Base-by-base conservation (phyloP, 2,329 filamentous ascomycete genomes). In the Corniculantispora saksenae region DNA sequence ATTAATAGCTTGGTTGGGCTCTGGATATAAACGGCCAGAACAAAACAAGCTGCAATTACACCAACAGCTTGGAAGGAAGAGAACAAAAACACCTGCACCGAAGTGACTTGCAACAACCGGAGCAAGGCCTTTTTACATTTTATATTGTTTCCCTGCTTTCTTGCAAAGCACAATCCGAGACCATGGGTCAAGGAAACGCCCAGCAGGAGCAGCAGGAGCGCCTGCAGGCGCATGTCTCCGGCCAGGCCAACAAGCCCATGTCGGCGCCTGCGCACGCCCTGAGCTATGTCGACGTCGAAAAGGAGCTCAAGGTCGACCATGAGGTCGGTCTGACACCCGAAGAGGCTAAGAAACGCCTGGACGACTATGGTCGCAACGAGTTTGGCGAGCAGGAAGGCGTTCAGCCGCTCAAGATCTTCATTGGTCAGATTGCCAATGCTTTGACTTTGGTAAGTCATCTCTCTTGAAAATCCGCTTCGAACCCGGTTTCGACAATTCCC, bases 371-470 rank as follows among this genome's bases (percentile, higher is more conserved):
- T 4, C 76, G 78, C 19, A 91, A 91, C 69, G 84, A 90, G 66
- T 82, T 91, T 13, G 86, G 87, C 60, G 84, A 88, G 55, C 82
- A 80, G 8, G 79, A 83, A 61, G 84, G 85, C 10, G 88, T 91
- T 25, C 84, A 85, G 63, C 82, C 86, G 32, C 69, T 83, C 63
- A 89, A 89, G 72, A 91, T 91, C 66, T 77, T 91, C 25, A 78
- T 90, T 57, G 81, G 84, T 38, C 89, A 91, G 72, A 80, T 91
- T 61, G 87, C 87, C 66, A 91, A 91, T 75, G 88, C 88, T 17
- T 86, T 91, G 85, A 90, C 86, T 69, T 74, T 91, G 75, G 89
- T 89, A 71, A 72, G 74, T n/a, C n/a, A n/a, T n/a, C n/a, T n/a
- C n/a, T n/a, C n/a, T n/a, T n/a, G n/a, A n/a, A n/a, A n/a, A n/a